Percentiles rank a stretch among this genome's conserved stretches.
Conservation (phyloP, 352 stramenopile species). For the Globisporangium uncinulatum region DNA sequence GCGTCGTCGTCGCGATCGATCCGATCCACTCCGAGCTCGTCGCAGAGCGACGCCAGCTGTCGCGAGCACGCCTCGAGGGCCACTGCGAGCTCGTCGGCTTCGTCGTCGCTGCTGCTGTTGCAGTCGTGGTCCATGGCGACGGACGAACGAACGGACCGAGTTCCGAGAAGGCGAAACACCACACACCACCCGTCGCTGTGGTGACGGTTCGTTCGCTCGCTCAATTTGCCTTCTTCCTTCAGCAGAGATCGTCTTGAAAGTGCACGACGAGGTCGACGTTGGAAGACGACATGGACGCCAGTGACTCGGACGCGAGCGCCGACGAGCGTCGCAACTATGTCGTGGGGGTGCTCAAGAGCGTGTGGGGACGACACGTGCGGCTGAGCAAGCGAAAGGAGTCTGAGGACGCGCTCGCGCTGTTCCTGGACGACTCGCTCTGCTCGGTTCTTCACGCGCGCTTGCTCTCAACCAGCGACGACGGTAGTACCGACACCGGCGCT, state of each 20-base stretch:
- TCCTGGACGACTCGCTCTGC: slow-evolving; percentile 70
- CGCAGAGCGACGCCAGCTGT: slow-evolving; percentile 19
- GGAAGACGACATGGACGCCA: slow-evolving; percentile 17
- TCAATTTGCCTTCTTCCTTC: not conserved
- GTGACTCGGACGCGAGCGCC: slow-evolving; percentile 24
- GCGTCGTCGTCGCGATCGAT: not conserved
- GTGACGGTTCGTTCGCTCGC: not conserved
- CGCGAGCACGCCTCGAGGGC: slow-evolving; percentile 11
- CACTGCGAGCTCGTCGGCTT: not conserved
- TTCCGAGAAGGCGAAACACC: not conserved
- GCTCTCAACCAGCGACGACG: slow-evolving; percentile 8
- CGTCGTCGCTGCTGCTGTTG: not conserved
- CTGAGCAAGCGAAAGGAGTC: slow-evolving; percentile 33
- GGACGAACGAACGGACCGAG: too few species aligned
- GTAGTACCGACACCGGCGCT: not conserved
- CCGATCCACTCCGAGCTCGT: slow-evolving; percentile 16
- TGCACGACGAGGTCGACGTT: not conserved
- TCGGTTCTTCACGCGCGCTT: slow-evolving; percentile 43
- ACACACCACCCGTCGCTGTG: not conserved
- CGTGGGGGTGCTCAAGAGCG: slow-evolving; percentile 44
- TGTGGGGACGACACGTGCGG: slow-evolving; percentile 45
- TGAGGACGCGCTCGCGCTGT: slow-evolving; percentile 46
- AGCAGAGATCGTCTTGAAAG: not conserved
- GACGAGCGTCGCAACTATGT: slow-evolving; percentile 60
- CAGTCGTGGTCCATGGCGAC: not conserved